Conservation (phyloP, 106 monocot genomes). For the Dendrobium catenatum region DNA sequence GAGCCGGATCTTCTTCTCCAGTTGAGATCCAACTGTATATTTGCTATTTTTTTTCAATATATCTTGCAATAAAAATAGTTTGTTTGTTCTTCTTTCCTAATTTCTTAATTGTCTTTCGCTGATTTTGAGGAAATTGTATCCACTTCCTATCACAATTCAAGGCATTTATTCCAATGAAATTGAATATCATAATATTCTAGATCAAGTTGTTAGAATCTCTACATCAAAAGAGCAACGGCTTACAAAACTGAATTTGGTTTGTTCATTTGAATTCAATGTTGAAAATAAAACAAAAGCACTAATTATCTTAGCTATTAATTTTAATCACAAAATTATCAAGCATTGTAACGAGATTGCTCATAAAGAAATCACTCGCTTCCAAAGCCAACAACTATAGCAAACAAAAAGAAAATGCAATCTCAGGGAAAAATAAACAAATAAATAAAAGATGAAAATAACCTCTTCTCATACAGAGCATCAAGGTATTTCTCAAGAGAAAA, state of each 20-base stretch:
- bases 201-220: too few species aligned
- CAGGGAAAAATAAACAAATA: background rate
- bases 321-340: background rate
- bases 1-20: too few species aligned
- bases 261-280: background rate
- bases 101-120: too few species aligned
- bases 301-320: background rate
- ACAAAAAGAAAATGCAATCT: background rate
- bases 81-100: too few species aligned
- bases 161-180: too few species aligned
- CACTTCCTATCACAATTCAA: too few species aligned
- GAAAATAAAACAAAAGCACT: background rate
- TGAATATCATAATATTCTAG: too few species aligned
- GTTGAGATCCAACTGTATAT: too few species aligned
- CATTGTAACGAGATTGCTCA: background rate
- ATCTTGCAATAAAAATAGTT: too few species aligned
- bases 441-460: background rate
- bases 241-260: background rate
- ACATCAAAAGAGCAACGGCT: too few species aligned
- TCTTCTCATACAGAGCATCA: slow-evolving; percentile 81
- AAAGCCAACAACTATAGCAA: background rate
- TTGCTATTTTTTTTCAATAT: too few species aligned
- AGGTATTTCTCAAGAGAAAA: slow-evolving; percentile 48
- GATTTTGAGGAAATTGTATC: too few species aligned
- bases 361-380: background rate